Evolutionary conservation across 495 filamentous ascomycete species (phyloP).

Genomic region (Aeminium ludgeri): DNA sequence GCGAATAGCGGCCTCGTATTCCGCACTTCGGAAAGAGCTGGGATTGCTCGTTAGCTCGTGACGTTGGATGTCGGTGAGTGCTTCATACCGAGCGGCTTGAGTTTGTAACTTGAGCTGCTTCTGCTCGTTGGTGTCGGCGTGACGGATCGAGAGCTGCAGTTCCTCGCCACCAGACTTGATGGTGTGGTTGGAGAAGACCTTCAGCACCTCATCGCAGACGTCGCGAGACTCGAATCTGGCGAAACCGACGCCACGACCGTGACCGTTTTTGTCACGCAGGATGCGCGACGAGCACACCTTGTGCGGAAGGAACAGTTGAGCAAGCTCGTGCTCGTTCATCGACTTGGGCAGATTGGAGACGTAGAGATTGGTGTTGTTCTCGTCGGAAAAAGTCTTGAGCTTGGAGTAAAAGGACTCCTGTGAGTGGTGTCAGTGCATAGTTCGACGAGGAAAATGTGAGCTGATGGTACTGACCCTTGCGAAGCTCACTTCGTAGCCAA

Average conservation of each 20-base stretch:
- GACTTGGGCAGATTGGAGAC: slow-evolving; percentile 84
- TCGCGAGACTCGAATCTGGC: slow-evolving; percentile 84
- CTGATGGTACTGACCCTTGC: slow-evolving; percentile 46
- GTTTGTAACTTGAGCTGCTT: slow-evolving; percentile 91
- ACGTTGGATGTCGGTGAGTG: too few relatives aligned
- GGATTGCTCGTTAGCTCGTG: too few relatives aligned
- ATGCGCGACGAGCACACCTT: slow-evolving; percentile 82
- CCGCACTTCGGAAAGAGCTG: too few relatives aligned
- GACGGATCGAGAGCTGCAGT: slow-evolving; percentile 78
- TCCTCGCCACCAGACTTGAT: slow-evolving; percentile 49
- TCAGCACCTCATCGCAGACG: slow-evolving; percentile 70
- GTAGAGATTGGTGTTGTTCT: slow-evolving; percentile 82
- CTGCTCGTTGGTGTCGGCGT: slow-evolving; percentile 88
- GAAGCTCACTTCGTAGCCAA: slow-evolving; percentile 93
- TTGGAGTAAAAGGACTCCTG: slow-evolving; percentile 93
- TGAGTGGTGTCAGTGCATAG: slow-evolving; percentile 9
- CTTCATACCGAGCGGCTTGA: slow-evolving; percentile 73
- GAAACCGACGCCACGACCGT: slow-evolving; percentile 93
- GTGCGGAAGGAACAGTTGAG: slow-evolving; percentile 65
- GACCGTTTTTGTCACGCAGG: slow-evolving; percentile 70
- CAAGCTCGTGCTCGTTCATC: slow-evolving; percentile 71
- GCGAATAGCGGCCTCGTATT: too few relatives aligned
- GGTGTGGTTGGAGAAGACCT: slow-evolving; percentile 57
- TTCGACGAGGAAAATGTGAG: background rate
- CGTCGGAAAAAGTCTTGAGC: slow-evolving; percentile 80